Evolutionary conservation across 495 filamentous ascomycete genomes (phyloP).

Genomic region (Delitschia confertaspora): DNA sequence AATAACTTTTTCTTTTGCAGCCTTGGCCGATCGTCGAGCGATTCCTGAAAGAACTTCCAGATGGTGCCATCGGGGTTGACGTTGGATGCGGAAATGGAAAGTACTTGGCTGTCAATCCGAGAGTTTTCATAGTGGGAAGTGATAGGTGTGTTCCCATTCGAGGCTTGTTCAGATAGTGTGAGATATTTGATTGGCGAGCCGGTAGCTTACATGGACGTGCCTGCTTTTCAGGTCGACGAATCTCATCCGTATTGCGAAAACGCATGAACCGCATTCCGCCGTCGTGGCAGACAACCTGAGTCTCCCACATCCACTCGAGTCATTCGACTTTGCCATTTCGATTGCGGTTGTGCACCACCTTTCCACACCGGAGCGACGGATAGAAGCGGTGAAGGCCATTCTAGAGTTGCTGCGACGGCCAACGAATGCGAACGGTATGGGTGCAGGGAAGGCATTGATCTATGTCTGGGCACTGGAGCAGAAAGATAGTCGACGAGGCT

Average conservation of each 20-base stretch:
- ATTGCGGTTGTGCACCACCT: conserved; percentile 94
- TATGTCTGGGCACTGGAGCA: conserved; percentile 99
- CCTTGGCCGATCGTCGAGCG: conserved; percentile 87
- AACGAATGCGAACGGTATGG: background rate
- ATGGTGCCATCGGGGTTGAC: conserved; percentile 80
- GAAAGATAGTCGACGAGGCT: conserved; percentile 76
- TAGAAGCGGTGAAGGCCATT: conserved; percentile 63
- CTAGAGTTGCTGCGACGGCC: conserved; percentile 54
- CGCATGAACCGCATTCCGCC: conserved; percentile 53
- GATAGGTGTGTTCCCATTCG: conserved; percentile 69
- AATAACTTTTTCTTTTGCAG: conserved; percentile 34
- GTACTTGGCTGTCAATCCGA: conserved; percentile 69
- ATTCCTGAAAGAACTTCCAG: conserved; percentile 59
- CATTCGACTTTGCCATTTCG: conserved; percentile 88
- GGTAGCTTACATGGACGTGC: background rate
- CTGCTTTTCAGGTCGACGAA: conserved; percentile 49
- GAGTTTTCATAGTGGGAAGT: conserved; percentile 73
- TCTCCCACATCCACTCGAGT: conserved; percentile 57
- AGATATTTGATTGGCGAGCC: background rate
- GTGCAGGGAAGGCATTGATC: conserved; percentile 60
- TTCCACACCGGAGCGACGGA: conserved; percentile 66
- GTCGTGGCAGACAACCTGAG: conserved; percentile 63
- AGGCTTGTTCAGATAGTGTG: no score
- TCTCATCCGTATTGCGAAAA: conserved; percentile 62
- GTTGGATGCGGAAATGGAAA: conserved; percentile 96